Evolutionary conservation across 345 rosid genomes (phyloP), one percentile per base, ranked within the genome.

Genomic region (Rhodamnia rubescens): DNA sequence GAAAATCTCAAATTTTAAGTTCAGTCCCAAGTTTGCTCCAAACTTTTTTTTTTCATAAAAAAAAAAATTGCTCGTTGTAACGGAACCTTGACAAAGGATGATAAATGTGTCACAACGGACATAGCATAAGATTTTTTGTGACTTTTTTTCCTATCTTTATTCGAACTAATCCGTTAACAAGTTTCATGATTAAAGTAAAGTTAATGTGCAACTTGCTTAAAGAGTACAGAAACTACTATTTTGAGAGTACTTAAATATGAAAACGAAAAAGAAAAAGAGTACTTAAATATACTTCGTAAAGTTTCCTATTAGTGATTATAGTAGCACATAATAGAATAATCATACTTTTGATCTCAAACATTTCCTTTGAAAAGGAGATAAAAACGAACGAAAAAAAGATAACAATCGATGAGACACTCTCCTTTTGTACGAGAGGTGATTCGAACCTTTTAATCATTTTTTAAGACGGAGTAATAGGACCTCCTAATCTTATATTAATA

Each of bases 391-490:
- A 6, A 61, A 4, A 61, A 61, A 64, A 64, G 42, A 64, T 15
- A 29, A 64, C 22, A 16, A 64, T 29, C 42, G 22, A 4, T 29
- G 3, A 64, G 11, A 14, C 74, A 61, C 5, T 7, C 11, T 7
- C 1, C 0, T 61, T 61, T 29, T 7, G 22, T 18, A 64, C 44
- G 0, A 69, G 1, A 0, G 44, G 78, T 0, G 47, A 69, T 18
- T 8, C 2, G 47, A 16, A 32, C 78, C 47, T 36, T 69, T 69
- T 18, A 69, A 36, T 32, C 4, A 69, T 18, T 1, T 69, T 4
- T 36, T 18, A 18, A 36, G 78, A 20, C 2, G 13, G 47, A 11
- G 22, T 9, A 21, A 32, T 14, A 4, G 18, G 78, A 8, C 47
- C 24, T 16, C 11, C 26, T 32, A 69, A 36, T 18, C 21, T 69